Conservation (phyloP, 225 moss, liverwort and hornwort genomes). For the Rhytidiadelphus loreus region DNA sequence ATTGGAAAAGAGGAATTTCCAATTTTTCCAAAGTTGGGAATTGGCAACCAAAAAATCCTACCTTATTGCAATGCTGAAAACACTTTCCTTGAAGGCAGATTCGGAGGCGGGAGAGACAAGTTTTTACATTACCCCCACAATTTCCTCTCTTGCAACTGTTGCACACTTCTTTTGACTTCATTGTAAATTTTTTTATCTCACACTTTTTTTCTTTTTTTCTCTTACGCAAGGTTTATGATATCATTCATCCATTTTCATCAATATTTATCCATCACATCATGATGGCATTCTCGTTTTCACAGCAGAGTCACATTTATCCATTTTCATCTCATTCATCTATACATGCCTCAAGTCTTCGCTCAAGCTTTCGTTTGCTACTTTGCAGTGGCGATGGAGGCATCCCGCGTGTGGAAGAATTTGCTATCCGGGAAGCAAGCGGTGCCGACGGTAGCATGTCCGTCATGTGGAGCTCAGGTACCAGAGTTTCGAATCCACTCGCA, state of each 20-base stretch:
- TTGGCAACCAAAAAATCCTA: background rate
- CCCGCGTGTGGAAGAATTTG: slow-evolving; percentile 28
- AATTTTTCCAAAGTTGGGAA: background rate
- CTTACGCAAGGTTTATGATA: background rate
- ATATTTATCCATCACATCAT: background rate
- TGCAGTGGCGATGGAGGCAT: background rate
- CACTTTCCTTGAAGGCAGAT: background rate
- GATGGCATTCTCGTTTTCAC: too few species aligned
- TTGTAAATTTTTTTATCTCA: background rate
- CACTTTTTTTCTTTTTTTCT: background rate
- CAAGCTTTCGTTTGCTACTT: background rate
- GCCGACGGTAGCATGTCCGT: slow-evolving; percentile 21
- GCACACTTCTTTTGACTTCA: background rate
- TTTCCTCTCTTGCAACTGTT: background rate
- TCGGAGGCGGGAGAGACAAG: too few species aligned
- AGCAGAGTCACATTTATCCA: background rate
- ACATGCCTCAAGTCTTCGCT: background rate
- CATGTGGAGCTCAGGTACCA: slow-evolving; percentile 14
- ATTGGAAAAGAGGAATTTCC: background rate
- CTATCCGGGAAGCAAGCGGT: slow-evolving; percentile 16
- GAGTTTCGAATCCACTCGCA: slow-evolving; percentile 52
- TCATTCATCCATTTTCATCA: background rate
- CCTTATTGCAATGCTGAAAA: background rate
- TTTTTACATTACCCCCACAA: too few species aligned
- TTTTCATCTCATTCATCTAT: background rate